phyloP scores from a whole-genome alignment of 2,329 filamentous ascomycete species.

The Hymenoscyphus infarciens region DNA sequence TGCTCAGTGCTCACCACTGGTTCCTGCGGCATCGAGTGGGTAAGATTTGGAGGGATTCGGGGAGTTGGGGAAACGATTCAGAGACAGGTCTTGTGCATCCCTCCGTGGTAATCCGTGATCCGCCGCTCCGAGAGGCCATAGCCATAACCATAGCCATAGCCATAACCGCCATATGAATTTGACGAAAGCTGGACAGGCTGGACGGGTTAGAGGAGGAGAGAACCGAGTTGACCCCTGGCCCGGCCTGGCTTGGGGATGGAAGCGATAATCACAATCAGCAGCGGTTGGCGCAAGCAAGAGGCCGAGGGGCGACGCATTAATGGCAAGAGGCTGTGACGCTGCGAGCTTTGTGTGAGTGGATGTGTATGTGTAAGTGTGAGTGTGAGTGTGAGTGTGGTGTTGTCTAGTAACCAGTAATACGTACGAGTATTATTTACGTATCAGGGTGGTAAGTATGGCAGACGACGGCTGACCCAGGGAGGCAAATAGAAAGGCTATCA shows the following conservation, averaged over 20 bases:
- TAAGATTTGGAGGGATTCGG: neutral
- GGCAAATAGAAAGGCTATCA: neutral
- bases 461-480: neutral
- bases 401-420: neutral
- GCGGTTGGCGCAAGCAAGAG: too few relatives aligned
- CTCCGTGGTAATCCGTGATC: neutral
- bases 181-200: neutral
- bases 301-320: neutral
- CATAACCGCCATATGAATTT: neutral
- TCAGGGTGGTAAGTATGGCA: neutral
- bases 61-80: neutral
- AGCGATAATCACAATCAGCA: neutral
- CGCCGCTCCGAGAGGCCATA: slow-evolving; percentile 1
- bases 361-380: neutral
- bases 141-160: too few relatives aligned
- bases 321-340: neutral
- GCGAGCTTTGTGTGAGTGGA: neutral
- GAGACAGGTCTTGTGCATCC: slow-evolving; percentile 2
- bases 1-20: too few relatives aligned
- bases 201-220: neutral
- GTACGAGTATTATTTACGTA: neutral
- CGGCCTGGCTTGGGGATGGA: neutral
- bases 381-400: neutral
- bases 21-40: neutral
- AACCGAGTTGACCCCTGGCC: neutral